Base-by-base conservation (phyloP, 139 green algal genomes). In the Chlorella ohadii region DNA sequence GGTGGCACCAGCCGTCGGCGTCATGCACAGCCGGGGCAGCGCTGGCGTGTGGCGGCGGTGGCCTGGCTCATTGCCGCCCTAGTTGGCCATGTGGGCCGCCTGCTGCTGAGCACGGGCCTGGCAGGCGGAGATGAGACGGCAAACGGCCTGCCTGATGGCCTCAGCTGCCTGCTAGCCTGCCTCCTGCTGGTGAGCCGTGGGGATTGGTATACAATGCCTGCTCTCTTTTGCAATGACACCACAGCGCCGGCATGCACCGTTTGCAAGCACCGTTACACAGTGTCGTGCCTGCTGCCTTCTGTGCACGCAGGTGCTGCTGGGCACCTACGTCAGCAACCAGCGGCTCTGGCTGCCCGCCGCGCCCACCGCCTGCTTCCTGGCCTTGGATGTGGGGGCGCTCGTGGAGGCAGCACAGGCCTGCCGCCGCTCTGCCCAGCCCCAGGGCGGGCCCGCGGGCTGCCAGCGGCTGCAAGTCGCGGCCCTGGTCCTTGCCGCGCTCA, bases 281-380 rank as follows among this genome's bases (percentile, higher is more conserved):
- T 66, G 59, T 22, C 19, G 23, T 31, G 59, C 59, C 59, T 66
- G 59, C 59, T 66, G 59, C 25, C 61, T 11, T 38, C 64, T 41
- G 63, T 13, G 15, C 47, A 20, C 7, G 27, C n/a, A 81, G 74
- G 55, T 44, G 55, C 57, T 82, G 57, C 76, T 61, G 11, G 56
- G 36, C 36, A 44, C 27, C 12, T 71, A 33, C 22, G 59, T 5
- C 0, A 25, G 38, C 57, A 72, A 66, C 76, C 23, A 44, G 27
- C 76, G 76, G 6, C 59, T 72, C 13, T 82, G 76, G 76, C 59
- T 82, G 76, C 76, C 71, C 36, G 76, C 76, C 36, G 34, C 59
- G 0, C 76, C 76, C 13, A 39, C 76, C 27, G 25, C 76, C 59
- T 72, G 56, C 13, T 61, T 38, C 11, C 34, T 61, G 1, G 75